Base-by-base conservation (phyloP, 2,329 filamentous ascomycete genomes). In the Aureobasidium vineae region DNA sequence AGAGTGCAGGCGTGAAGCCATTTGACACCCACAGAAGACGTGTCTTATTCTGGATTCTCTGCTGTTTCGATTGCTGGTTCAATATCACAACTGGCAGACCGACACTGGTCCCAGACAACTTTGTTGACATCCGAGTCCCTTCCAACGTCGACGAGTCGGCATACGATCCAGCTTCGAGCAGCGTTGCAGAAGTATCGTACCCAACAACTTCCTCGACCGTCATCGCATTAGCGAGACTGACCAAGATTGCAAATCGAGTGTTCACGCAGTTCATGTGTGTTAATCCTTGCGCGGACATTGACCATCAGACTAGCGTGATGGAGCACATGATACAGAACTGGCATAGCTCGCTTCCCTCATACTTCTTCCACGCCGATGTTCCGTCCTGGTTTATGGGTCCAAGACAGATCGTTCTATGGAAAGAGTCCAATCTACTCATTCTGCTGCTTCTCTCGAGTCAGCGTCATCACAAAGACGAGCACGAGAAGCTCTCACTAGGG, bases 61-160 rank as follows among this genome's bases (percentile, higher is more conserved):
- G 78, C 66, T 78, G 80, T 10, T 82, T 83, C 69, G 79, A 80
- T 64, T 79, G 78, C 26, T 82, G 82, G 23, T 81, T 81, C 19
- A 79, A 79, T 36, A 80, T 83, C 63, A 83, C 82, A 0, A 82
- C 83, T 69, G 80, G 80, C 23, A 77, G 82, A 43, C 81, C 82
- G 0, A 76, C 82, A 60, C 75, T 80, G 19, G 76, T 80, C 54
- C 81, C 81, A 5, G 77, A 78, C 43, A 76, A 79, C 26, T 77
- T 76, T 56, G 78, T 81, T 0, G 80, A 82, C 57, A 78, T 79
- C 13, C 71, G 75, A 0, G 70, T 80, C 1, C 80, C 80, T 0
- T 72, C 77, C n/a, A 83, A 83, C 64, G 74, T 82, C 2, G 75
- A 81, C 45, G 81, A 83, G 31, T 71, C 67, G 53, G 50, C 66